These are phyloP conservation scores for Scytalidium lignicola DNA, from an alignment of 2,329 filamentous ascomycete species.

Conservation along the genomic window DNA sequence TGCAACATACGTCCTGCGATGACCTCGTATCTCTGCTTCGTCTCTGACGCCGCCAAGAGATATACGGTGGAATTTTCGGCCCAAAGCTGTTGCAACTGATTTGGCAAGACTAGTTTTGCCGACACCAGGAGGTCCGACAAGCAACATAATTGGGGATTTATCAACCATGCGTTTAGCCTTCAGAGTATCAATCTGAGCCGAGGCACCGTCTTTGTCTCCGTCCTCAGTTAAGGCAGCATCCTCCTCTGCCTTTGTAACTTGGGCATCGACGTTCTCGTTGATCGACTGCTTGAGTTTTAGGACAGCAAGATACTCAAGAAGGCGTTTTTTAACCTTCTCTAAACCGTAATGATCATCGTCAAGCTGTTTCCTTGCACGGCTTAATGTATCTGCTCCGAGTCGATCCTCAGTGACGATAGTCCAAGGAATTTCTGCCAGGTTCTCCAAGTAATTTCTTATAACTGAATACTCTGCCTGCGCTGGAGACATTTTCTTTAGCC, in stretches of 20 bases:
- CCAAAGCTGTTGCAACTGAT: slow-evolving; percentile 85
- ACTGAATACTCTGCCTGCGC: slow-evolving; percentile 96
- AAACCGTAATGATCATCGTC: slow-evolving; percentile 96
- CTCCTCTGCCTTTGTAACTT: slow-evolving; percentile 65
- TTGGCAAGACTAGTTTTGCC: slow-evolving; percentile 95
- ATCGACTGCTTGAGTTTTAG: slow-evolving; percentile 88
- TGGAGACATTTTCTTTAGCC: slow-evolving; percentile 91
- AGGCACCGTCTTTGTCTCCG: slow-evolving; percentile 30
- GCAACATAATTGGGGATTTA: slow-evolving; percentile 90
- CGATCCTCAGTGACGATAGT: slow-evolving; percentile 77
- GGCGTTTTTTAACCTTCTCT: slow-evolving; percentile 93
- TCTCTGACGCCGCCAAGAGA: slow-evolving; percentile 93
- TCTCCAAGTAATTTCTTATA: slow-evolving; percentile 88
- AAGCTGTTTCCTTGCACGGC: slow-evolving; percentile 78
- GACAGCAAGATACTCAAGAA: slow-evolving; percentile 95
- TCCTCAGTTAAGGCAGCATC: slow-evolving; percentile 38
- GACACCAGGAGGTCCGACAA: slow-evolving; percentile 89
- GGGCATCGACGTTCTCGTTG: slow-evolving; percentile 75
- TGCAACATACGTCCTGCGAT: slow-evolving; percentile 92
- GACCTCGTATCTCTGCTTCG: slow-evolving; percentile 93
- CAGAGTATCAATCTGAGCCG: slow-evolving; percentile 63
- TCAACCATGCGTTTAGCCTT: slow-evolving; percentile 82
- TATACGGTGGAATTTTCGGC: slow-evolving; percentile 94
- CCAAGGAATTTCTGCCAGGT: slow-evolving; percentile 91
- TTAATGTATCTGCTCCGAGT: slow-evolving; percentile 73